Evolutionary conservation across 768 basidiomycete genomes (phyloP).

Genomic region (Hypholoma fasciculare): DNA sequence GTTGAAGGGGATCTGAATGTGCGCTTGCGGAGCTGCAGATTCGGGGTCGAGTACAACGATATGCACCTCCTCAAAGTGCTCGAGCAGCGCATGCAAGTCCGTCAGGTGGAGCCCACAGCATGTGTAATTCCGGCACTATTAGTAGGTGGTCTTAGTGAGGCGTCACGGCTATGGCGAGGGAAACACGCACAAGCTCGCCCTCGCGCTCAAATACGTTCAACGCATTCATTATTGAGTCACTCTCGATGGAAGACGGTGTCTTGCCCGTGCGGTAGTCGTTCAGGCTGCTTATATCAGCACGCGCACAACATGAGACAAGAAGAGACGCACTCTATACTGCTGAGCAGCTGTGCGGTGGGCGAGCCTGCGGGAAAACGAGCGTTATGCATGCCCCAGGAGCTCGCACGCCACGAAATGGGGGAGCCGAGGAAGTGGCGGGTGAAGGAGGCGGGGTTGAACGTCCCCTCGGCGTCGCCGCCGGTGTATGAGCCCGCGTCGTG

Average conservation of each 20-base stretch:
- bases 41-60: conserved; percentile 66
- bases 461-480: conserved; percentile 34
- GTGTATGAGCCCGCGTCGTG: conserved; percentile 53
- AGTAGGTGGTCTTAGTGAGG: neutral
- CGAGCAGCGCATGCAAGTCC: conserved; percentile 63
- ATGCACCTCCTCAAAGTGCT: conserved; percentile 91
- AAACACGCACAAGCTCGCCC: conserved; percentile 64
- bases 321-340: conserved; percentile 62
- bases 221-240: conserved; percentile 66
- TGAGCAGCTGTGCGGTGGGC: conserved; percentile 60
- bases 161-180: neutral
- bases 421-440: conserved; percentile 70
- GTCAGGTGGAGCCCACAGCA: conserved; percentile 81
- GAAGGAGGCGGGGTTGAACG: conserved; percentile 70
- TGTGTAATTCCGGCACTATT: conserved; percentile 81
- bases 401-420: conserved; percentile 68
- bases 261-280: conserved; percentile 36
- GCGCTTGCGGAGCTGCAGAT: conserved; percentile 32
- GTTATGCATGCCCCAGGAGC: conserved; percentile 55
- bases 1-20: conserved; percentile 49
- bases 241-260: conserved; percentile 53
- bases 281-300: conserved; percentile 16
- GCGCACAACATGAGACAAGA: neutral
- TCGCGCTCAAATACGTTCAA: conserved; percentile 67
- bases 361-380: conserved; percentile 63